Conservation (phyloP, 2,329 filamentous ascomycete genomes). For the Ophiocordyceps camponoti-floridani region DNA sequence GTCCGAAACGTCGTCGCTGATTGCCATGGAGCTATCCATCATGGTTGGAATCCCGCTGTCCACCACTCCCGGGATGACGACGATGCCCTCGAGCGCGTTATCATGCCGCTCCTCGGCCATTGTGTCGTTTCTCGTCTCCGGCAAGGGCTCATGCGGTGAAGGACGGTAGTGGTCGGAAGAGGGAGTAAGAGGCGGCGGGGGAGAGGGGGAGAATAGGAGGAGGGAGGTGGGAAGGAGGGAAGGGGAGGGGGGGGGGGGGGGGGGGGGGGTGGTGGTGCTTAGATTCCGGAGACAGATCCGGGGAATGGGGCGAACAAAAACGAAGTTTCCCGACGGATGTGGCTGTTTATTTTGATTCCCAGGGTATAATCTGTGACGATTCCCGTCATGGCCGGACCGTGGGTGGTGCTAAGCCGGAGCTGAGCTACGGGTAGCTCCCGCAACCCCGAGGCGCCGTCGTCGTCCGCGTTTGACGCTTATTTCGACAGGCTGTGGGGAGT, state of each 20-base stretch:
- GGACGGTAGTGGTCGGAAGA: neutral
- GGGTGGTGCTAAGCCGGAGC: too few species aligned
- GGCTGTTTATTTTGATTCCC: neutral
- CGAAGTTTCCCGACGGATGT: neutral
- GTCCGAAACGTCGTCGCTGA: neutral
- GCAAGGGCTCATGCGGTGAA: neutral
- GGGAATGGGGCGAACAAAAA: neutral
- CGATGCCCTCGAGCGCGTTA: neutral
- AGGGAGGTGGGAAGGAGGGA: neutral
- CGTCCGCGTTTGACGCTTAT: neutral
- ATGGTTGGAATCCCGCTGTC: neutral
- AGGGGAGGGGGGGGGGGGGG: neutral
- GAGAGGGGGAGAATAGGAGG: neutral
- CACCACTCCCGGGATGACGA: neutral
- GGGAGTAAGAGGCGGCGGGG: neutral
- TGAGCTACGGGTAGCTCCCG: neutral
- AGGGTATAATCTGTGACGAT: neutral
- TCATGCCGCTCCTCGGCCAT: neutral
- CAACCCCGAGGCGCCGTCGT: neutral
- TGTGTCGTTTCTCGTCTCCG: too few species aligned
- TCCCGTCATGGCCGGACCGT: too few species aligned
- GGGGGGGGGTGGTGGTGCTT: too few species aligned
- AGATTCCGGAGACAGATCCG: neutral
- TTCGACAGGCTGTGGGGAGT: too few species aligned
- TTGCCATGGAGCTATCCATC: neutral